Percentiles rank a stretch among this genome's conserved stretches.
These are phyloP conservation scores for Euphorbia schlechtendalii DNA, from an alignment of 441 rosid genomes.

Conservation along the genomic window DNA sequence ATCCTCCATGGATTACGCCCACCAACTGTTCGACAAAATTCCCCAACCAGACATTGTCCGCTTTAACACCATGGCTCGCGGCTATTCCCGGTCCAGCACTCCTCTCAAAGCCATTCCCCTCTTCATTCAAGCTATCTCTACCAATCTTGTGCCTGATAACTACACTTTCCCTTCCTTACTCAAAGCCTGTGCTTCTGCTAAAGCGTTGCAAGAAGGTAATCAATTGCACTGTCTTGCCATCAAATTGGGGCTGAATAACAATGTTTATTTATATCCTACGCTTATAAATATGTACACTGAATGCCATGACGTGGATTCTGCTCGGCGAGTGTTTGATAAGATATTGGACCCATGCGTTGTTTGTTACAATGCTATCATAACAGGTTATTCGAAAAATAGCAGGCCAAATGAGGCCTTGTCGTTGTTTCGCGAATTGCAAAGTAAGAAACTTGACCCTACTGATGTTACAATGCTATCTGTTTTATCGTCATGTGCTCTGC, in stretches of 20 bases:
- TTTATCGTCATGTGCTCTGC: conserved; percentile 62
- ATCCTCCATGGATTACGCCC: conserved; percentile 54
- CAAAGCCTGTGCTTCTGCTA: conserved; percentile 33
- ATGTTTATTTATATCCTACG: conserved; percentile 50
- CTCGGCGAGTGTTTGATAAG: conserved; percentile 55
- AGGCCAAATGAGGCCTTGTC: conserved; percentile 76
- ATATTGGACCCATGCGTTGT: conserved; percentile 55
- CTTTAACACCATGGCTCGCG: conserved; percentile 57
- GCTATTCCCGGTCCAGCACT: conserved; percentile 49
- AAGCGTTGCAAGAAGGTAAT: conserved; percentile 58
- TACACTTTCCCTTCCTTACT: conserved; percentile 65
- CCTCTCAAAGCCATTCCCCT: conserved; percentile 42
- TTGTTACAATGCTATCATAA: conserved; percentile 61
- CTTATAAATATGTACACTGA: conserved; percentile 64
- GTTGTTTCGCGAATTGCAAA: conserved; percentile 62
- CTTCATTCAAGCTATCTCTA: conserved; percentile 32
- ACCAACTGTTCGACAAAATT: conserved; percentile 52
- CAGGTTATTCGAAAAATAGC: conserved; percentile 48
- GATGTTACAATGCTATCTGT: conserved; percentile 68
- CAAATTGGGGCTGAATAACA: conserved; percentile 45
- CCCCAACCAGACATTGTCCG: conserved; percentile 43
- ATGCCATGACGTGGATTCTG: conserved; percentile 54
- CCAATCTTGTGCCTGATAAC: conserved; percentile 45
- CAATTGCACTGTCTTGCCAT: conserved; percentile 60
- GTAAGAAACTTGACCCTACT: conserved; percentile 43